Conservation (phyloP, 148 eudicot genomes). For the Chenopodium suecicum region DNA sequence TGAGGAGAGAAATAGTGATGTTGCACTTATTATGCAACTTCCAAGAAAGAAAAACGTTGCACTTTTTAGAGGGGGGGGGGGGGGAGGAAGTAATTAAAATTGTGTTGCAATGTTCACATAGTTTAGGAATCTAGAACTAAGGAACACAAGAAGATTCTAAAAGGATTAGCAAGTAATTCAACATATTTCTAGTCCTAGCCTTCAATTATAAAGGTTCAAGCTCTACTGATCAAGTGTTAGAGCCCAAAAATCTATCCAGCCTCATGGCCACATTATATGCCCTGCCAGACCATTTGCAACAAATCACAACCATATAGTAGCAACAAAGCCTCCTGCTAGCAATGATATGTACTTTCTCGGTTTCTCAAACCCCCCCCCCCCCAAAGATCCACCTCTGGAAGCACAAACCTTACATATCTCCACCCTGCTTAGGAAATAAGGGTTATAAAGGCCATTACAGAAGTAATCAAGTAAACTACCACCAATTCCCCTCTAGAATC, state of each 20-base stretch:
- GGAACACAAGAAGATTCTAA: neutral
- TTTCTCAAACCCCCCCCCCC: neutral
- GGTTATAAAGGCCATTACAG: neutral
- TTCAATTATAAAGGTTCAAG: neutral
- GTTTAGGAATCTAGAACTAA: neutral
- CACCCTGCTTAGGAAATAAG: neutral
- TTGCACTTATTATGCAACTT: no score
- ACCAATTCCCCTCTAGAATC: neutral
- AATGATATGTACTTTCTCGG: neutral
- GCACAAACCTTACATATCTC: neutral
- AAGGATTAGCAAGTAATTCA: neutral
- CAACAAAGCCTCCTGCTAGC: neutral
- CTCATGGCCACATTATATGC: neutral
- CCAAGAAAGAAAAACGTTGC: no score
- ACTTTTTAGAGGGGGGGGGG: fast-evolving
- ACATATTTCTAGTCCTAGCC: neutral
- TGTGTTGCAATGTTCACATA: neutral
- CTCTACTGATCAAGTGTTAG: neutral
- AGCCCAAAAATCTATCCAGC: neutral
- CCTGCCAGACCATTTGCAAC: neutral
- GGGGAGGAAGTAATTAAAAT: neutral
- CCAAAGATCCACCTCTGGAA: neutral
- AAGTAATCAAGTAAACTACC: neutral
- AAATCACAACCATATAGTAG: neutral
- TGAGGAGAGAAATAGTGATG: no score